Conservation (phyloP, 345 rosid genomes). For the Syzygium aqueum region DNA sequence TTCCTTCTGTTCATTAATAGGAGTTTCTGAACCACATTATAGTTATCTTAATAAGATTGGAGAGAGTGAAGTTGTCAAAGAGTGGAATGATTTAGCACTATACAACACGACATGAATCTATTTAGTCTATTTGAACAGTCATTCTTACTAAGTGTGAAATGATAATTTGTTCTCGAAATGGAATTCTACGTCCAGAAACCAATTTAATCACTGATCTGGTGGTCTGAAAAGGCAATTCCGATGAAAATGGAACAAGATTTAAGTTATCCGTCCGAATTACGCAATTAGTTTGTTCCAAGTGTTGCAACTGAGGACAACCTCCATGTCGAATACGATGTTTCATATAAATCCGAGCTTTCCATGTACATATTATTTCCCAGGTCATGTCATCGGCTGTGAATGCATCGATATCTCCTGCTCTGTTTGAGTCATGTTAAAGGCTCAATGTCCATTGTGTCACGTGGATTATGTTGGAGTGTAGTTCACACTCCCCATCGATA, state of each 20-base stretch:
- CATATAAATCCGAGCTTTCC: background rate
- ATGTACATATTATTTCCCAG: background rate
- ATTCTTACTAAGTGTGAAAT: background rate
- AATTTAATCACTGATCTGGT: background rate
- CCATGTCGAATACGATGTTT: background rate
- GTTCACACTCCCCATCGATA: no score
- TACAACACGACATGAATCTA: background rate
- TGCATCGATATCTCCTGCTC: background rate
- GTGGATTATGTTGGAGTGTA: no score
- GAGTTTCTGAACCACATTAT: background rate
- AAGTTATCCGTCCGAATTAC: background rate
- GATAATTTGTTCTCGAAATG: background rate
- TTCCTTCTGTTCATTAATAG: background rate
- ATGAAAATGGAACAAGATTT: background rate
- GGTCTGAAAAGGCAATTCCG: background rate
- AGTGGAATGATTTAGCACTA: background rate
- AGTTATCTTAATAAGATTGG: background rate
- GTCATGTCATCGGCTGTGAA: background rate
- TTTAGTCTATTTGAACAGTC: background rate
- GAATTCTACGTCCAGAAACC: background rate
- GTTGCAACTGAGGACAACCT: background rate
- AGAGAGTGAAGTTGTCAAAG: background rate
- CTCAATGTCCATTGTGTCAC: no score
- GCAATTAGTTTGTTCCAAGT: background rate
- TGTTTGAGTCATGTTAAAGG: no score